phyloP scores from a whole-genome alignment of 2,329 filamentous ascomycete genomes.

The Verticillium klebahnii region DNA sequence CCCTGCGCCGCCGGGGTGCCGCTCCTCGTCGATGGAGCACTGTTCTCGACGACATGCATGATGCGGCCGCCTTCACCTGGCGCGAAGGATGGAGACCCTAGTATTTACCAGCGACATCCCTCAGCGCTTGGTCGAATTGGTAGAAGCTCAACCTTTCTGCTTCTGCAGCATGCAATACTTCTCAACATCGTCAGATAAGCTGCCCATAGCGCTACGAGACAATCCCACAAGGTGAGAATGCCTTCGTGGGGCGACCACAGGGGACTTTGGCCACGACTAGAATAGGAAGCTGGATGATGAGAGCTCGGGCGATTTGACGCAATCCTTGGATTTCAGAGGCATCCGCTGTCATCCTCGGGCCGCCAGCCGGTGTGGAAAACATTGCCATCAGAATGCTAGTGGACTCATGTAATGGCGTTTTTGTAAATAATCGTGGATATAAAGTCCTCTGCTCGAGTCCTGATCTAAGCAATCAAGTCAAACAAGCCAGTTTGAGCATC shows the following conservation, averaged over 20 bases:
- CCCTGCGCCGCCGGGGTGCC: neutral
- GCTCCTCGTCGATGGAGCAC: neutral
- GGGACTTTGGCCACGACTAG: neutral
- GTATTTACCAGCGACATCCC: neutral
- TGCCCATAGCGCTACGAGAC: neutral
- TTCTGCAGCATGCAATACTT: too few relatives aligned
- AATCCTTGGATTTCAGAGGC: neutral
- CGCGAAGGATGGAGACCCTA: neutral
- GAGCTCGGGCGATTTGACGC: neutral
- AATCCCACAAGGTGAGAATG: too few relatives aligned
- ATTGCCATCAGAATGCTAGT: too few relatives aligned
- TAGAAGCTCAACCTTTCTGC: neutral
- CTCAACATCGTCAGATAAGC: neutral
- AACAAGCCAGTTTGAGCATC: too few relatives aligned
- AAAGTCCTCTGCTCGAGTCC: too few relatives aligned
- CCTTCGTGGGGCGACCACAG: neutral
- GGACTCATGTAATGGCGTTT: too few relatives aligned
- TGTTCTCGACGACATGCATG: neutral
- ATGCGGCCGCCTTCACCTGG: neutral
- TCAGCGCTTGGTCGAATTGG: neutral
- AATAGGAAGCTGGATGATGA: neutral
- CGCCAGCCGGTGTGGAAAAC: neutral
- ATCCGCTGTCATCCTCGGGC: neutral
- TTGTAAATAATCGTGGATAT: too few relatives aligned
- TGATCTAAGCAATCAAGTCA: too few relatives aligned